A percentile compares a stretch with the other conserved stretches of the same genome.
Conservation (phyloP, 306 rosid genomes). For the Adenanthera pavonina region DNA sequence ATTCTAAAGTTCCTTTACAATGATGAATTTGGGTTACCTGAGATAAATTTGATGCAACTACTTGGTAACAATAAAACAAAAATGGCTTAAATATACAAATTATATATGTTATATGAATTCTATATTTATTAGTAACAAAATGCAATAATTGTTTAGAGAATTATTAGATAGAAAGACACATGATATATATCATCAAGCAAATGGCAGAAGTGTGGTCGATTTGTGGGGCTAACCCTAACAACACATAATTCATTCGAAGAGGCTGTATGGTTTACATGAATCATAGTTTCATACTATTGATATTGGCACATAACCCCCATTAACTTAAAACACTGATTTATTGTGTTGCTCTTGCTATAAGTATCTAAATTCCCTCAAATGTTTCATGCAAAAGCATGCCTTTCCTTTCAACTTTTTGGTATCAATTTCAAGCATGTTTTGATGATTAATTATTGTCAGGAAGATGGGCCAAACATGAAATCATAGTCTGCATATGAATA, state of each 20-base stretch:
- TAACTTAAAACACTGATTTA: neutral
- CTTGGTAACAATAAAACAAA: neutral
- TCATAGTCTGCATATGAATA: neutral
- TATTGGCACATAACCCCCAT: slow-evolving; percentile 1
- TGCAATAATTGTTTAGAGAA: neutral
- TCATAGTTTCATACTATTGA: neutral
- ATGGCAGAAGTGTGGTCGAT: slow-evolving; percentile 14
- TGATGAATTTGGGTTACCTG: neutral
- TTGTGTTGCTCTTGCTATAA: neutral
- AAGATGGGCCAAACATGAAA: neutral
- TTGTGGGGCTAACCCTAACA: slow-evolving; percentile 28
- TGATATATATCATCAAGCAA: neutral
- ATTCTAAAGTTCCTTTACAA: neutral
- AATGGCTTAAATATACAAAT: neutral
- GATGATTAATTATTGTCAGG: neutral
- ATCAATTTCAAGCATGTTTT: slow-evolving; percentile 9
- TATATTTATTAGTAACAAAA: neutral
- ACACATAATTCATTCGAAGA: neutral
- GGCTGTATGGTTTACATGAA: slow-evolving; percentile 5
- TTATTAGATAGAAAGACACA: neutral
- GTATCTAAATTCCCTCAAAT: slow-evolving; percentile 10
- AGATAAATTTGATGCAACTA: neutral
- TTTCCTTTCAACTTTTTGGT: neutral
- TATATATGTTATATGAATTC: neutral
- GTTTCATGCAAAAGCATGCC: neutral